Evolutionary conservation across 2,329 filamentous ascomycete species (phyloP).

Genomic region (Trichocomaceae sp.): DNA sequence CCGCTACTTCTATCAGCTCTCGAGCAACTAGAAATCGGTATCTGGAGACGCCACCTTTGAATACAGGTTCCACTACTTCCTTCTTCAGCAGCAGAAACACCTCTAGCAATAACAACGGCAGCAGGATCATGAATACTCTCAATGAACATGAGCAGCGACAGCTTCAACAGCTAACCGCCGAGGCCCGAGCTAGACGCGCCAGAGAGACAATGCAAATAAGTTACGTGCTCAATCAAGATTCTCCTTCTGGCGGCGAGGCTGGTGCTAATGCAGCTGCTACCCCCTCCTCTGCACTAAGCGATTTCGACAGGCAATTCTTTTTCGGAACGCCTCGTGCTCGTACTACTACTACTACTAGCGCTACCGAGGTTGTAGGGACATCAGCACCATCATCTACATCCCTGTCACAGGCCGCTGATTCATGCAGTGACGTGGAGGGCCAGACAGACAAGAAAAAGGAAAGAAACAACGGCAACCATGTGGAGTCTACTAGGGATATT

Average conservation of each 20-base stretch:
- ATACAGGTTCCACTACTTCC: not conserved
- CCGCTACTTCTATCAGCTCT: not conserved
- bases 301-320: not conserved
- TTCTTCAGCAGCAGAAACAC: not conserved
- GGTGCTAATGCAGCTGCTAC: not conserved
- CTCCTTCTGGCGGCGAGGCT: not conserved
- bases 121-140: not conserved
- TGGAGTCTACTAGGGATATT: not conserved
- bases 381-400: not conserved
- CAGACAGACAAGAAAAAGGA: not conserved
- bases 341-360: not conserved
- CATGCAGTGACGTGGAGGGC: not conserved
- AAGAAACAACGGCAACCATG: not conserved
- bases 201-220: constrained; percentile 1
- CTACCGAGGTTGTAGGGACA: not conserved
- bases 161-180: not conserved
- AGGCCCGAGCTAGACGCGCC: not conserved
- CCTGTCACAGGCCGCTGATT: no score
- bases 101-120: not conserved
- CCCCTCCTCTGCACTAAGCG: not conserved
- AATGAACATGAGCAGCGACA: not conserved
- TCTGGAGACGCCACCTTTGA: not conserved
- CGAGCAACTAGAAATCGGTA: not conserved
- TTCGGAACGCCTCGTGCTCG: not conserved
- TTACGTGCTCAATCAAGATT: constrained; percentile 1